A percentile compares a stretch with the other conserved stretches of the same genome.
Conservation (phyloP, 208 protist species). For the Wallacemonas sp. region DNA sequence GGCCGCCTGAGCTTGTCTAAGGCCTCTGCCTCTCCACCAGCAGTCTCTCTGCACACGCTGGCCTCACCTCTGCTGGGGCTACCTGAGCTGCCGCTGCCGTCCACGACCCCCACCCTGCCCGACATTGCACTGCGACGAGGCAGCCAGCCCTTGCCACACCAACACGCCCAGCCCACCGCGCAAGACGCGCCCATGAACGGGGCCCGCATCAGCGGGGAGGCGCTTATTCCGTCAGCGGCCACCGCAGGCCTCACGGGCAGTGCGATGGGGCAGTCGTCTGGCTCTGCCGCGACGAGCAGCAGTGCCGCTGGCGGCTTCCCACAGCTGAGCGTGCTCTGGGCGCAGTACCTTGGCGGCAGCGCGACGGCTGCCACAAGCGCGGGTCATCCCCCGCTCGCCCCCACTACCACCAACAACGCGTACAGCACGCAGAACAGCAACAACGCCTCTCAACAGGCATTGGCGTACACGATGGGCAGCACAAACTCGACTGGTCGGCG, state of each 20-base stretch:
- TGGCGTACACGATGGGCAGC: background rate
- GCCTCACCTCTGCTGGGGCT: background rate
- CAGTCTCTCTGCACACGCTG: too few species aligned
- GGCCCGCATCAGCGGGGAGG: background rate
- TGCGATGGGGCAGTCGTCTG: background rate
- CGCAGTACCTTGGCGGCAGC: constrained; percentile 32
- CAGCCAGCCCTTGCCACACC: too few species aligned
- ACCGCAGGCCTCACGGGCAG: too few species aligned
- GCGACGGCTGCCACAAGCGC: background rate
- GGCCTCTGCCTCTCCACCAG: too few species aligned
- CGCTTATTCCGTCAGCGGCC: too few species aligned
- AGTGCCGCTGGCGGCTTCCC: constrained; percentile 14
- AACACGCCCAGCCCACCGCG: background rate
- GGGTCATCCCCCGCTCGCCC: background rate
- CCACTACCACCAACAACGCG: background rate
- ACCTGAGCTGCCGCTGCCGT: background rate
- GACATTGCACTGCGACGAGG: constrained; percentile 5
- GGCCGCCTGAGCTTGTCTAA: background rate
- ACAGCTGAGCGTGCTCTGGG: constrained; percentile 37
- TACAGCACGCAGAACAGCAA: background rate
- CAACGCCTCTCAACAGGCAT: background rate
- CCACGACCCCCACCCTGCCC: background rate
- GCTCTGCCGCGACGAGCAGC: background rate
- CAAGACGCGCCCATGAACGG: background rate
- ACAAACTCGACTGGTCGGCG: background rate